Base-by-base conservation (phyloP, 179 eudicot species). In the Gypsophila paniculata region DNA sequence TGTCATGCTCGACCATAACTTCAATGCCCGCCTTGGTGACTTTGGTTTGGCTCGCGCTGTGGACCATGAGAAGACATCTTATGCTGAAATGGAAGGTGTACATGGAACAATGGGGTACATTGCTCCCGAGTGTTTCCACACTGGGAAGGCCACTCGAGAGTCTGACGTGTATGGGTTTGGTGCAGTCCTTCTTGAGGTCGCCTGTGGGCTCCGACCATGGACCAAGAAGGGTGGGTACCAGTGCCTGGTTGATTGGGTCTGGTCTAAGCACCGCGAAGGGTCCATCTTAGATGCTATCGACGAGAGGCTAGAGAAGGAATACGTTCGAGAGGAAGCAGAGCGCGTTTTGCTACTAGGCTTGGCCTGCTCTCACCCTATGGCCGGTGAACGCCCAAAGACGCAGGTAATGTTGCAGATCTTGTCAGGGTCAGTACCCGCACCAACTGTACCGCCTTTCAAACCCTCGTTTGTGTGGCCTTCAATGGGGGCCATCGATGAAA, bases 31-130 rank as follows among this genome's bases (percentile, higher is more conserved):
- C 0, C 79, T 91, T 0, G 98, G 98, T 5, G 98, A 93, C 77
- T 93, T 93, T 18, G 99, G 99, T 34, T 78, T 91, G 0, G 99
- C 97, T n/a, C 90, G 99, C 0, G 90, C 92, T 65, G 57, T 93
- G 0, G 97, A 91, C 82, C 88, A 85, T 11, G 96, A 87, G 65
- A 89, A 89, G 59, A 91, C 96, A 65, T 88, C 91, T 0, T 93
- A 89, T 58, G 85, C 93, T 0, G 97, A 88, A 79, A 82, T 85
- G 10, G 96, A 85, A 68, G 96, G 93, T 0, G 84, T 93, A 0
- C 83, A 80, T 1, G 97, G 98, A 71, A 93, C 98, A 1, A 68
- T 89, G 82, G 98, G 97, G 6, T 93, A 91, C 85, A 93, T 93
- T 2, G 97, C 98, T 2, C 98, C 98, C 0, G 98, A 93, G 76